Conservation (phyloP, 352 stramenopile species). For the Globisporangium polare region DNA sequence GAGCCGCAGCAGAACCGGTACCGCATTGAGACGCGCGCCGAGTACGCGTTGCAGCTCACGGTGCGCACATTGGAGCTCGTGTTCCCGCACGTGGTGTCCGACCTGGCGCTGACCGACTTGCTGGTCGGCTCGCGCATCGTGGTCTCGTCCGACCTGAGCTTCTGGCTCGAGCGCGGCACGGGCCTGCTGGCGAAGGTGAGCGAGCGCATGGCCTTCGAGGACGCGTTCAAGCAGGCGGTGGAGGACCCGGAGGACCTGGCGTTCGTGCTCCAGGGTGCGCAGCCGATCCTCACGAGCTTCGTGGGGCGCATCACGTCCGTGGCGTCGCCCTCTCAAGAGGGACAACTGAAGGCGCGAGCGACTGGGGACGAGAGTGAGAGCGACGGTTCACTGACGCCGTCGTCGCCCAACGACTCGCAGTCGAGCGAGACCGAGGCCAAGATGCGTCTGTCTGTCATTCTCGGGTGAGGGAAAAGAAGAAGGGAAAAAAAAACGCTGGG, state of each 20-base stretch:
- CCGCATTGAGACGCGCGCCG: constrained; percentile 4
- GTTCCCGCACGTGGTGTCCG: constrained; percentile 9
- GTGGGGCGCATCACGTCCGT: not conserved
- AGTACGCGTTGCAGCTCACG: constrained; percentile 17
- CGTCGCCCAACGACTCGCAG: not conserved
- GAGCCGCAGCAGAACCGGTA: constrained; percentile 13
- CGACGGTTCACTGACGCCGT: not conserved
- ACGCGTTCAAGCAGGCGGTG: constrained; percentile 22
- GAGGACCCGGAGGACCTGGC: constrained; percentile 21
- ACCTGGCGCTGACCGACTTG: not conserved
- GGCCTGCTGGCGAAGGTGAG: constrained; percentile 16
- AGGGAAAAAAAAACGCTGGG: too few relatives aligned
- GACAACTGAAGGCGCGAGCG: too few relatives aligned
- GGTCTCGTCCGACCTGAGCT: constrained; percentile 14
- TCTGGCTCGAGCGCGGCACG: constrained; percentile 20
- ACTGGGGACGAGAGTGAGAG: not conserved
- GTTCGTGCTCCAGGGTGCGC: constrained; percentile 16
- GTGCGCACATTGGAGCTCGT: constrained; percentile 15
- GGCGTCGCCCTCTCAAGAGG: too few relatives aligned
- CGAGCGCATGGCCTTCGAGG: constrained; percentile 30
- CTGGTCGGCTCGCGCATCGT: constrained; percentile 9
- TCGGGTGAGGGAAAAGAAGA: not conserved
- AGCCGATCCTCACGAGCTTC: constrained; percentile 11
- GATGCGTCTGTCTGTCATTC: not conserved
- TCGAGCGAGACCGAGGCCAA: constrained; percentile 2